A percentile compares a stretch with the other conserved stretches of the same genome.
These are phyloP conservation scores for Sordariomycetes sp. DNA, from an alignment of 2,329 filamentous ascomycete species.

Conservation along the genomic window DNA sequence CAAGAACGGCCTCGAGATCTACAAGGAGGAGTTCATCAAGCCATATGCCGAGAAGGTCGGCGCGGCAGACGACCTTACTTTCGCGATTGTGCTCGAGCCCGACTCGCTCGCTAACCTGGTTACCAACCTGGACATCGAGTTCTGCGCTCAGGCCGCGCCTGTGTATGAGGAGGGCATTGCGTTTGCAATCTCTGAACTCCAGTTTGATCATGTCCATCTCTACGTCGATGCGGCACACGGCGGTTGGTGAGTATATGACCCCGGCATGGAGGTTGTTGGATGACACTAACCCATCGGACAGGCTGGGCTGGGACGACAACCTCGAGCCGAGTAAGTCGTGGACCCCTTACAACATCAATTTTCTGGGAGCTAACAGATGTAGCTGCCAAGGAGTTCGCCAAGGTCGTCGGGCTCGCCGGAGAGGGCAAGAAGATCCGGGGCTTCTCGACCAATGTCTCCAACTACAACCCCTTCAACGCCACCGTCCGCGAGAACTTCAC, in stretches of 20 bases:
- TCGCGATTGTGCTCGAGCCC: slow-evolving; percentile 28
- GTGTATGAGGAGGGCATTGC: slow-evolving; percentile 28
- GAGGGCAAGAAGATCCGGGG: slow-evolving; percentile 19
- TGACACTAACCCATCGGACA: not conserved
- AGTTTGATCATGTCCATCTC: slow-evolving; percentile 48
- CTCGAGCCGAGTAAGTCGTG: slow-evolving; percentile 23
- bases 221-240: slow-evolving; percentile 52
- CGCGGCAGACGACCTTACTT: slow-evolving; percentile 22
- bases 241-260: slow-evolving; percentile 28
- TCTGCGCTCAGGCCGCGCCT: slow-evolving; percentile 21
- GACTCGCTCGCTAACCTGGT: slow-evolving; percentile 28
- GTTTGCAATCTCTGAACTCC: slow-evolving; percentile 41
- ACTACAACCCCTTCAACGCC: slow-evolving; percentile 24
- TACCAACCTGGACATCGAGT: slow-evolving; percentile 21
- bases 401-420: slow-evolving; percentile 21
- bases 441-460: slow-evolving; percentile 29
- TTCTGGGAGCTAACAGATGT: not conserved
- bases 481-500: slow-evolving; percentile 23
- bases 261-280: no score
- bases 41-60: slow-evolving; percentile 21
- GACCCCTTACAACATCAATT: not conserved
- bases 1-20: slow-evolving; percentile 21
- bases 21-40: slow-evolving; percentile 25
- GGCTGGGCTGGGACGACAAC: slow-evolving; percentile 48
- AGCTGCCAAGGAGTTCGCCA: slow-evolving; percentile 24